Evolutionary conservation across 345 rosid species (phyloP).

Genomic region (Melastoma malabathricum): DNA sequence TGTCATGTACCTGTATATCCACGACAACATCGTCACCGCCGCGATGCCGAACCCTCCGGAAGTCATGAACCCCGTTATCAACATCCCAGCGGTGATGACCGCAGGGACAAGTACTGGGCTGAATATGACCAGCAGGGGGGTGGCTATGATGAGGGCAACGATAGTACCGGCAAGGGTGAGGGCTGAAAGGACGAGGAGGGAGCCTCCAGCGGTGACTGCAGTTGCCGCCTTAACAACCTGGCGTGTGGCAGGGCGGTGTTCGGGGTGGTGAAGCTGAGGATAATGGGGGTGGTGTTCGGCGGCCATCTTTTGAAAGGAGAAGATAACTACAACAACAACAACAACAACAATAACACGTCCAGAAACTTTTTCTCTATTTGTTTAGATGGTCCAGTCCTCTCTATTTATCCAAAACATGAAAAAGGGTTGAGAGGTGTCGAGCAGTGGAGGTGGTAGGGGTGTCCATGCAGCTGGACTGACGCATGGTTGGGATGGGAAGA

Average conservation of each 20-base stretch:
- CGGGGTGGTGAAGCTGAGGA: constrained; percentile 5
- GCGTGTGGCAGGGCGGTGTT: constrained; percentile 25
- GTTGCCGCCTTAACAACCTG: constrained; percentile 74
- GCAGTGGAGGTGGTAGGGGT: constrained; percentile 27
- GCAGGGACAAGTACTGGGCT: constrained; percentile 87
- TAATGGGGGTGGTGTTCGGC: constrained; percentile 21
- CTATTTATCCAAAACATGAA: too few relatives aligned
- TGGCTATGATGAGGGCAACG: constrained; percentile 58
- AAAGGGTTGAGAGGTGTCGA: too few relatives aligned
- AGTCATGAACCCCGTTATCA: constrained; percentile 52
- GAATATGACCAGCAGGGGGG: constrained; percentile 72
- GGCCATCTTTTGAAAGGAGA: constrained; percentile 13
- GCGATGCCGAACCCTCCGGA: constrained; percentile 83
- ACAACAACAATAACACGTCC: not conserved
- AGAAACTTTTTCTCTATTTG: too few relatives aligned
- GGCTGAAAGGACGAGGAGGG: constrained; percentile 64
- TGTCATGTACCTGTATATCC: constrained; percentile 85
- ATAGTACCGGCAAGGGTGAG: constrained; percentile 60
- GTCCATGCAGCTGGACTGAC: constrained; percentile 36
- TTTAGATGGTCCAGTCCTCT: too few relatives aligned
- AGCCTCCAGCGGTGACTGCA: constrained; percentile 70
- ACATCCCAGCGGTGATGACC: constrained; percentile 29
- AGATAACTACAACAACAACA: not conserved
- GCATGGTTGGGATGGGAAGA: constrained; percentile 19
- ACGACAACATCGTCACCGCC: constrained; percentile 55